Percentiles rank a stretch among this genome's conserved stretches.
phyloP scores from a whole-genome alignment of 108 stramenopile species.

The Pseudonitzschia multiseries region DNA sequence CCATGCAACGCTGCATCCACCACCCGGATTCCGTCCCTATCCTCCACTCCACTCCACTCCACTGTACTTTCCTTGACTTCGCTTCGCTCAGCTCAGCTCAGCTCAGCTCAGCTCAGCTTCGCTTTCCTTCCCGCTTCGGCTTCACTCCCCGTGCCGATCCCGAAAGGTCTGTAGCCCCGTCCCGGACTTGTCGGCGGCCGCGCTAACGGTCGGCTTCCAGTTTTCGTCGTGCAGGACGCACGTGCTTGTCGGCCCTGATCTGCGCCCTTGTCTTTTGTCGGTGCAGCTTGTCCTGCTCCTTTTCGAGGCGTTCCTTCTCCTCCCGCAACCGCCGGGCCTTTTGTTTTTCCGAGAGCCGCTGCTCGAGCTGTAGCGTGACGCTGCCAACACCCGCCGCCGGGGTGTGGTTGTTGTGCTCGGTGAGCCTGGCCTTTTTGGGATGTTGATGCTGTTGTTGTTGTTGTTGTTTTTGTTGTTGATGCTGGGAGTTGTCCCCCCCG shows the following conservation, averaged over 20 bases:
- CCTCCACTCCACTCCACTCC: no score
- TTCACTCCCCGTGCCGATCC: slow-evolving; percentile 64
- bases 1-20: no score
- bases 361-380: neutral
- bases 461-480: no score
- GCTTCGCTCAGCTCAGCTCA: no score
- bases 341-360: slow-evolving; percentile 68
- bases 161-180: slow-evolving; percentile 63
- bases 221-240: slow-evolving; percentile 67
- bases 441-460: no score
- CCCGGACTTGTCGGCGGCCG: slow-evolving; percentile 72
- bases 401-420: neutral
- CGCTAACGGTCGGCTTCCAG: slow-evolving; percentile 59
- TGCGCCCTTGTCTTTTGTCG: slow-evolving; percentile 41
- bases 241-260: slow-evolving; percentile 63
- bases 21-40: no score
- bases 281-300: slow-evolving; percentile 43
- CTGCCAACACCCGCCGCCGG: neutral
- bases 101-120: neutral
- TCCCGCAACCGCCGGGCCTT: slow-evolving; percentile 63
- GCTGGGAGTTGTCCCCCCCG: neutral
- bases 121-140: neutral
- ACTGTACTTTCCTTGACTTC: no score
- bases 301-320: slow-evolving; percentile 50
- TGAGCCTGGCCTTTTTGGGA: slow-evolving; percentile 11